Conservation (phyloP, 2,329 filamentous ascomycete genomes). For the Microdochium nivale region DNA sequence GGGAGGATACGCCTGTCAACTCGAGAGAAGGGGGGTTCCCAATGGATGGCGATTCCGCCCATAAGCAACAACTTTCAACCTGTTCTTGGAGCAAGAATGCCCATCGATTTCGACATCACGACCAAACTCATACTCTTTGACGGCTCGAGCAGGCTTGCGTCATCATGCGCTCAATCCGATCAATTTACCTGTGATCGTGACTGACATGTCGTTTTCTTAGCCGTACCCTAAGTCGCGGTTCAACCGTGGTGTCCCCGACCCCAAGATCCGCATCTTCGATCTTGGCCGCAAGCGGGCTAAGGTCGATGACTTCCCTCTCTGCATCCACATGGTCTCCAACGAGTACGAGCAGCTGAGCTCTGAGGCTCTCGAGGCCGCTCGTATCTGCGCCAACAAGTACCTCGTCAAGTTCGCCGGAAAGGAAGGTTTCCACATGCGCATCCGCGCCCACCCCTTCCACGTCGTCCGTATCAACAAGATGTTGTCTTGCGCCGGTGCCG, state of each 20-base stretch:
- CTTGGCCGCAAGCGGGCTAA: slow-evolving; percentile 96
- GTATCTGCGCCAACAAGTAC: slow-evolving; percentile 99
- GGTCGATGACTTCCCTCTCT: slow-evolving; percentile 99
- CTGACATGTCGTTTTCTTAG: slow-evolving; percentile 59
- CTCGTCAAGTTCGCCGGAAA: slow-evolving; percentile 64
- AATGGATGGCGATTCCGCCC: too few species aligned
- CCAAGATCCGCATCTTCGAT: slow-evolving; percentile 94
- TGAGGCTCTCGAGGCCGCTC: slow-evolving; percentile 97
- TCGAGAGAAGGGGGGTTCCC: neutral
- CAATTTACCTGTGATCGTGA: slow-evolving; percentile 1
- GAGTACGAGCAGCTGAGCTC: slow-evolving; percentile 99
- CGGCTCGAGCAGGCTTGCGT: neutral
- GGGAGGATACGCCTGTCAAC: neutral
- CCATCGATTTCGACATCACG: neutral
- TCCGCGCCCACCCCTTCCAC: slow-evolving; percentile 97
- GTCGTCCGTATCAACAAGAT: slow-evolving; percentile 99
- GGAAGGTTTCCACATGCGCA: slow-evolving; percentile 66
- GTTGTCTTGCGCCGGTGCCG: slow-evolving; percentile 99
- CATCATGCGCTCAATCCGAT: neutral
- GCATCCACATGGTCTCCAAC: slow-evolving; percentile 99
- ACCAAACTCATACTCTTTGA: neutral
- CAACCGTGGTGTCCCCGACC: slow-evolving; percentile 95
- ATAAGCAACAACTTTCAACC: neutral
- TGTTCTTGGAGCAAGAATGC: neutral
- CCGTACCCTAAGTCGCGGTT: slow-evolving; percentile 99